Base-by-base conservation (phyloP, 2,329 filamentous ascomycete species). In the Stemphylium lycopersici region DNA sequence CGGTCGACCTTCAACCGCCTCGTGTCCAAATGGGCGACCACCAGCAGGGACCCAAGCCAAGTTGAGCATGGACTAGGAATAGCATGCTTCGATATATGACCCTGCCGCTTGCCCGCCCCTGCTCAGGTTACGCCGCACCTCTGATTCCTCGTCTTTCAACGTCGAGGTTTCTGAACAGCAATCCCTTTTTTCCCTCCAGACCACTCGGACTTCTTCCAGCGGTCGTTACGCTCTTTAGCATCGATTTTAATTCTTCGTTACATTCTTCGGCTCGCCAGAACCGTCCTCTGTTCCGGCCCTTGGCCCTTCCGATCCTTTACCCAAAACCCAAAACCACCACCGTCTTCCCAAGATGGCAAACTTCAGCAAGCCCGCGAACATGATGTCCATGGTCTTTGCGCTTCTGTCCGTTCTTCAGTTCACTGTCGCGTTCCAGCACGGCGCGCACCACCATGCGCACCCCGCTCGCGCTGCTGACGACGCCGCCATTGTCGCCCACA, bases 161-260 rank as follows among this genome's bases (percentile, higher is more conserved):
- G 55, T 70, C 58, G 68, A 65, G 63, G 61, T 67, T 63, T 61
- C 59, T 57, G 60, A 48, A 55, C 49, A 42, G 56, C 55, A 47
- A 8, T 20, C 38, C 52, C 52, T 58, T 55, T 61, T 62, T 63
- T n/a, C n/a, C 61, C 61, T 62, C 24, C 52, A 69, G 69, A 70
- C 69, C 62, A 65, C 63, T 56, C 65, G 70, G 63, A 8, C 11
- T 55, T 56, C 45, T 38, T 67, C 67, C 68, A 45, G 38, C 66
- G 59, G 70, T 73, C 71, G 66, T 70, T 64, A 58, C 71, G 54
- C 68, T 74, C 71, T 67, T 74, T 74, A 65, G 52, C 55, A 52
- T 54, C 48, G 36, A 48, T 56, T 52, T 60, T 58, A 48, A 33
- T 29, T 32, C 55, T 47, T 40, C 45, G 31, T 48, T 46, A 34